A percentile compares a stretch with the other conserved stretches of the same genome.
phyloP scores from a whole-genome alignment of 768 basidiomycete genomes.

The Mycena metata region DNA sequence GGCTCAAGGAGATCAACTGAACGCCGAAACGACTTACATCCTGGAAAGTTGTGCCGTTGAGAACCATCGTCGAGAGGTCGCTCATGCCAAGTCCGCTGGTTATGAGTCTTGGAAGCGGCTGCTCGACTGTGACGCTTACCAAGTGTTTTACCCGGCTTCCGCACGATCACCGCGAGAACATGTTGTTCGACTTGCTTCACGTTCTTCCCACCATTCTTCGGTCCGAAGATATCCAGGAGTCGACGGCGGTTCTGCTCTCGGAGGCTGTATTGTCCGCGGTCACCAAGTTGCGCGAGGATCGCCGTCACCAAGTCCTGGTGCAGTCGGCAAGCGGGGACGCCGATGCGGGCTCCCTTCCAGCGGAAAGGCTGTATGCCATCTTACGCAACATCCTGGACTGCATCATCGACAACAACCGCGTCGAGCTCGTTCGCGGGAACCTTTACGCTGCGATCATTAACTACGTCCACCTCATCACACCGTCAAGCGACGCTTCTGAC shows the following conservation, averaged over 20 bases:
- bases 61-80: conserved; percentile 88
- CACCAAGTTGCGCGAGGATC: conserved; percentile 90
- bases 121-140: conserved; percentile 85
- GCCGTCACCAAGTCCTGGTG: conserved; percentile 76
- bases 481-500: conserved; percentile 45
- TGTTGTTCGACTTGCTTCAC: conserved; percentile 91
- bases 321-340: conserved; percentile 75
- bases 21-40: conserved; percentile 79
- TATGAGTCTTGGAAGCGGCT: conserved; percentile 90
- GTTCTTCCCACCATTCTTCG: conserved; percentile 80
- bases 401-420: conserved; percentile 79
- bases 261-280: conserved; percentile 86
- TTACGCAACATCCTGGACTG: conserved; percentile 82
- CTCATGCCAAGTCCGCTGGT: conserved; percentile 74
- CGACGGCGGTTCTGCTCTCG: conserved; percentile 85
- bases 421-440: conserved; percentile 92
- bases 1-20: conserved; percentile 75
- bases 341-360: conserved; percentile 78
- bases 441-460: conserved; percentile 94
- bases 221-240: conserved; percentile 73
- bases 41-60: conserved; percentile 88
- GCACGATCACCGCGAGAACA: conserved; percentile 85
- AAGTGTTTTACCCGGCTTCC: conserved; percentile 90
- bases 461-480: conserved; percentile 83
- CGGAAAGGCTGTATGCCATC: conserved; percentile 82